phyloP scores from a whole-genome alignment of 208 protist species.

The Trypanosoma conorhini region DNA sequence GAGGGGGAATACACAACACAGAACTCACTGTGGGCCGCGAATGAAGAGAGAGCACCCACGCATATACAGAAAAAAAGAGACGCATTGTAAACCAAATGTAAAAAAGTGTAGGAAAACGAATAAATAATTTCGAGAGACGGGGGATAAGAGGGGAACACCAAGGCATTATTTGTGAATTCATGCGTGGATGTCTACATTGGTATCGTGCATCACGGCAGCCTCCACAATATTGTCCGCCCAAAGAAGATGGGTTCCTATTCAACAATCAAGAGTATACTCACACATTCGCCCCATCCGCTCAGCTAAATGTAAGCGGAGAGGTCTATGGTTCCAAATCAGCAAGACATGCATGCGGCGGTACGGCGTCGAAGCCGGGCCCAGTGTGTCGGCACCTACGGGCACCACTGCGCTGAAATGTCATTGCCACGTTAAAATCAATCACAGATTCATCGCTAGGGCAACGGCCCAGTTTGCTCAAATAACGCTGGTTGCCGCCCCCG shows the following conservation, averaged over 20 bases:
- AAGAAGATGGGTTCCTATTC: too few species aligned
- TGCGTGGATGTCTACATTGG: neutral
- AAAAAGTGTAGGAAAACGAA: constrained; percentile 19
- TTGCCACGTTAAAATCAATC: constrained; percentile 11
- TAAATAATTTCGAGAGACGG: constrained; percentile 4
- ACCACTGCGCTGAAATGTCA: constrained; percentile 17
- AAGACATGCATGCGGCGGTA: constrained; percentile 20
- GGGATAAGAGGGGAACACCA: constrained; percentile 1
- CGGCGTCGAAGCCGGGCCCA: constrained; percentile 10
- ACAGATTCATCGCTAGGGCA: constrained; percentile 1
- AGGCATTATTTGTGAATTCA: constrained; percentile 7
- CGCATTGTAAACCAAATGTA: constrained; percentile 16
- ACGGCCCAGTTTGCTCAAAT: neutral
- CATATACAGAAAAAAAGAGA: constrained; percentile 25
- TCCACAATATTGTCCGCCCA: too few species aligned
- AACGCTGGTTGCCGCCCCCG: neutral
- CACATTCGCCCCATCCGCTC: too few species aligned
- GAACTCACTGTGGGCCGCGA: neutral
- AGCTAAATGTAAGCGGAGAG: too few species aligned
- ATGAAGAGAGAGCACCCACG: constrained; percentile 8
- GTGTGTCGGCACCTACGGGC: constrained; percentile 14
- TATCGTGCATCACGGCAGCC: too few species aligned
- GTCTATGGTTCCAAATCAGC: too few species aligned
- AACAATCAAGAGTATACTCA: too few species aligned
- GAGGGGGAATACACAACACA: constrained; percentile 4